phyloP scores from a whole-genome alignment of 2,329 filamentous ascomycete species.

The Ceratocystis huliohia region DNA sequence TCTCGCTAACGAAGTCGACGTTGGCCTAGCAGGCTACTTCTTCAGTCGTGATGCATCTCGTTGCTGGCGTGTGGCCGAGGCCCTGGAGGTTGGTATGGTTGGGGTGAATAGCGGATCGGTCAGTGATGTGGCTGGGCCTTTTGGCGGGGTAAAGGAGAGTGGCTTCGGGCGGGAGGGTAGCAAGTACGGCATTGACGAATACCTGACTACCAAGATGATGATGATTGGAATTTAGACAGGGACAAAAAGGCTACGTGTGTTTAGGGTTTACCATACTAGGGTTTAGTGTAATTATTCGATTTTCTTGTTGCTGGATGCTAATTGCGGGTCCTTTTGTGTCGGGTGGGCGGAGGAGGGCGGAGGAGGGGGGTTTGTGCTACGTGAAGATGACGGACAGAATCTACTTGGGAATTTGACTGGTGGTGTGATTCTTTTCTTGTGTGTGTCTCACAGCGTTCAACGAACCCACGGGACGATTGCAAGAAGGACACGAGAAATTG shows the following conservation, averaged over 20 bases:
- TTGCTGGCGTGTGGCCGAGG: conserved; percentile 34
- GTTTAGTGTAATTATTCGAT: neutral
- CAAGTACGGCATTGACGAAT: conserved; percentile 67
- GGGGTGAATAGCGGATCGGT: conserved; percentile 28
- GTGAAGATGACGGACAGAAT: neutral
- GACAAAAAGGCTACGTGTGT: neutral
- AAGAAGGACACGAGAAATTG: neutral
- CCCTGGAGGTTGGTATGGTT: conserved; percentile 36
- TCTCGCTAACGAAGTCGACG: conserved; percentile 52
- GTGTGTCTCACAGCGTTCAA: neutral
- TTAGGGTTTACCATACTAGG: neutral
- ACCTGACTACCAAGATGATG: conserved; percentile 57
- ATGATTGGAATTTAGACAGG: conserved; percentile 21
- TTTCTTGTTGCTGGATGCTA: neutral
- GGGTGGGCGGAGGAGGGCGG: neutral
- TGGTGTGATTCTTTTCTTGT: neutral
- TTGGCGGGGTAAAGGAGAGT: conserved; percentile 72
- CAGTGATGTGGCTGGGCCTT: conserved; percentile 46
- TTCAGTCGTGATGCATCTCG: conserved; percentile 40
- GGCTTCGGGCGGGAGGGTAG: conserved; percentile 71
- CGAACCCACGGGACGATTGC: neutral
- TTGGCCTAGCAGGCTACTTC: conserved; percentile 61
- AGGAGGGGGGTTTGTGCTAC: neutral
- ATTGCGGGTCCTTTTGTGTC: neutral
- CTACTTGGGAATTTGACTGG: neutral